Evolutionary conservation across 2,329 filamentous ascomycete species (phyloP).

Genomic region (Tricladium varicosporioides): DNA sequence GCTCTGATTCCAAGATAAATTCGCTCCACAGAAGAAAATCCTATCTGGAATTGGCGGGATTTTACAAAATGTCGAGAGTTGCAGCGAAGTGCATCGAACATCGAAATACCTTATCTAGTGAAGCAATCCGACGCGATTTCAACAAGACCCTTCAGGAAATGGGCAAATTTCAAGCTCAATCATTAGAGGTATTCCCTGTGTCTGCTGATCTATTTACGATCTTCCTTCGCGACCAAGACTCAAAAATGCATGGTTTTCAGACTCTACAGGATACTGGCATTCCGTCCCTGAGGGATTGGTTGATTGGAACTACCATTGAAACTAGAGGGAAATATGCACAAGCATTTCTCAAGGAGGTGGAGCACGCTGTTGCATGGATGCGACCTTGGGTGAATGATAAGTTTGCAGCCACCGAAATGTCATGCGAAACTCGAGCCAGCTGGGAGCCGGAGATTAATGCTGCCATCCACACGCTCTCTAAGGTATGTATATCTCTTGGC

Average conservation of each 20-base stretch:
- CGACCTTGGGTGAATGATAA: conserved; percentile 3
- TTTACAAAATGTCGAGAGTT: background rate
- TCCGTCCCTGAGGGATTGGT: background rate
- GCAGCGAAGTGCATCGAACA: background rate
- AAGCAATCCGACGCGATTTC: background rate
- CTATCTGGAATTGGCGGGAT: background rate
- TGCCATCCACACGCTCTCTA: background rate
- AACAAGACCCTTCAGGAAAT: background rate
- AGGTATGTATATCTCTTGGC: background rate
- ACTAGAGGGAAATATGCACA: background rate
- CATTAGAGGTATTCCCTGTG: background rate
- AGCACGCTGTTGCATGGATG: background rate
- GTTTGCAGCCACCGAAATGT: background rate
- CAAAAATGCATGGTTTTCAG: background rate
- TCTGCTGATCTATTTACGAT: background rate
- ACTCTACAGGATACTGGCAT: background rate
- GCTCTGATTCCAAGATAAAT: background rate
- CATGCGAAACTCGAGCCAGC: background rate
- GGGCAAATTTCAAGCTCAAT: background rate
- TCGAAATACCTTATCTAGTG: background rate
- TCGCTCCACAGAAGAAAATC: background rate
- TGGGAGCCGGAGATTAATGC: background rate
- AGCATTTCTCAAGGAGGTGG: conserved; percentile 2
- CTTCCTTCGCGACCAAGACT: background rate
- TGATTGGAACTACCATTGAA: conserved; percentile 1